Evolutionary conservation across 2,329 filamentous ascomycete genomes (phyloP).

Genomic region (Sphaerulina vaccinii): DNA sequence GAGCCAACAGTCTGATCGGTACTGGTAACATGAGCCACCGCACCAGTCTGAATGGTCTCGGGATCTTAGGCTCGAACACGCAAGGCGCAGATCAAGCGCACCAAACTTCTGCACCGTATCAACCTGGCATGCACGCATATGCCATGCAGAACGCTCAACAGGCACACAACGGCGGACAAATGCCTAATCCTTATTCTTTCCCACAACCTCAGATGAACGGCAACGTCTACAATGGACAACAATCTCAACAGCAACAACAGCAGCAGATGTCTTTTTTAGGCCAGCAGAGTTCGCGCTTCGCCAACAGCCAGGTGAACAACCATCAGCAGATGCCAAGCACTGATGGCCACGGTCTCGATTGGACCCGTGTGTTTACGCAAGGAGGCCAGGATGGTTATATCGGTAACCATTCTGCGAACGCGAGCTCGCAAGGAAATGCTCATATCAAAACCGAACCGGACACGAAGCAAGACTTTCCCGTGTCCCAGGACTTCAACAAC

Average conservation of each 20-base stretch:
- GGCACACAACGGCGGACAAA: constrained; percentile 27
- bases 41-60: constrained; percentile 35
- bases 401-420: constrained; percentile 48
- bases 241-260: constrained; percentile 28
- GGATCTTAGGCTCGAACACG: constrained; percentile 34
- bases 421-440: constrained; percentile 37
- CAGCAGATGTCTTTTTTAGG: constrained; percentile 41
- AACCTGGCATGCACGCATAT: constrained; percentile 36
- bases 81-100: constrained; percentile 31
- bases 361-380: constrained; percentile 47
- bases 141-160: constrained; percentile 34
- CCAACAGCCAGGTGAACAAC: constrained; percentile 37
- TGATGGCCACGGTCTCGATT: constrained; percentile 41
- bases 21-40: constrained; percentile 38
- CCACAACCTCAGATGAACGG: constrained; percentile 32
- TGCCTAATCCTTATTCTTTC: constrained; percentile 36
- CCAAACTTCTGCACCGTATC: constrained; percentile 31
- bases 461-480: constrained; percentile 39
- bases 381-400: constrained; percentile 48
- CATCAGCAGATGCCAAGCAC: constrained; percentile 33
- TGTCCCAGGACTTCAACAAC: constrained; percentile 44
- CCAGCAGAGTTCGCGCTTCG: constrained; percentile 40
- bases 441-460: constrained; percentile 47
- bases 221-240: constrained; percentile 32
- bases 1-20: constrained; percentile 51